A percentile compares a stretch with the other conserved stretches of the same genome.
phyloP scores from a whole-genome alignment of 2,329 filamentous ascomycete genomes.

The Aspergillus sp. region DNA sequence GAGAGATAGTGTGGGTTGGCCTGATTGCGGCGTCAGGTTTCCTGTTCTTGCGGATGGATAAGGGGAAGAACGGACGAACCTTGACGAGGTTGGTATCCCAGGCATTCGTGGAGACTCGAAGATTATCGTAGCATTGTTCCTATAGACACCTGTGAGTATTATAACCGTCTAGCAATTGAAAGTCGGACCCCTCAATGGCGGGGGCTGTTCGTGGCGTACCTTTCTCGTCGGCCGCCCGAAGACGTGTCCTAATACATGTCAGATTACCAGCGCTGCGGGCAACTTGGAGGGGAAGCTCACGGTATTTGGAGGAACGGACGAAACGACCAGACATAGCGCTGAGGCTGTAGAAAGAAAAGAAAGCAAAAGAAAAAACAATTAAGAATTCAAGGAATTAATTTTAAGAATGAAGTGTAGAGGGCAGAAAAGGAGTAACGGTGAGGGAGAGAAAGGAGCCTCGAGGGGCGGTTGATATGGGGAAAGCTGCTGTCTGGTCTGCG shows the following conservation, averaged over 20 bases:
- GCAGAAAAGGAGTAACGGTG: slow-evolving; percentile 4
- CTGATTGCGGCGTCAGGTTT: slow-evolving; percentile 42
- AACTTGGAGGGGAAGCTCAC: slow-evolving; percentile 42
- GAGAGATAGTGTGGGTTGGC: slow-evolving; percentile 93
- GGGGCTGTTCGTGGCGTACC: slow-evolving; percentile 35
- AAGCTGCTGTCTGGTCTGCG: not conserved
- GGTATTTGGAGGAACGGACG: slow-evolving; percentile 69
- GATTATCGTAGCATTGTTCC: slow-evolving; percentile 98
- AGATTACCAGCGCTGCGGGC: slow-evolving; percentile 19
- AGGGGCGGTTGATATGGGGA: slow-evolving; percentile 3
- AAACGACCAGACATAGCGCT: slow-evolving; percentile 63
- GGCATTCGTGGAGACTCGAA: slow-evolving; percentile 95
- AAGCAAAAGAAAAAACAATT: slow-evolving; percentile 13
- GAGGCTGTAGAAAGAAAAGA: slow-evolving; percentile 6
- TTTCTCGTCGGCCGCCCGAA: slow-evolving; percentile 94
- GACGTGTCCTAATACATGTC: slow-evolving; percentile 67
- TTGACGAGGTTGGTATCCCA: slow-evolving; percentile 99
- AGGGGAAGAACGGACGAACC: slow-evolving; percentile 51
- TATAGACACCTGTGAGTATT: slow-evolving; percentile 20
- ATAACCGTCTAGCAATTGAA: not conserved
- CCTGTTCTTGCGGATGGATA: slow-evolving; percentile 12
- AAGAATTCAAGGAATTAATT: too few relatives aligned
- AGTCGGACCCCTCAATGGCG: not conserved
- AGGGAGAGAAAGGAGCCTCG: slow-evolving; percentile 2
- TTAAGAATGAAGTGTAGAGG: too few relatives aligned